Evolutionary conservation across 352 stramenopile species (phyloP), one percentile per base, ranked within the genome.

Genomic region (Achlya hypogyna): DNA sequence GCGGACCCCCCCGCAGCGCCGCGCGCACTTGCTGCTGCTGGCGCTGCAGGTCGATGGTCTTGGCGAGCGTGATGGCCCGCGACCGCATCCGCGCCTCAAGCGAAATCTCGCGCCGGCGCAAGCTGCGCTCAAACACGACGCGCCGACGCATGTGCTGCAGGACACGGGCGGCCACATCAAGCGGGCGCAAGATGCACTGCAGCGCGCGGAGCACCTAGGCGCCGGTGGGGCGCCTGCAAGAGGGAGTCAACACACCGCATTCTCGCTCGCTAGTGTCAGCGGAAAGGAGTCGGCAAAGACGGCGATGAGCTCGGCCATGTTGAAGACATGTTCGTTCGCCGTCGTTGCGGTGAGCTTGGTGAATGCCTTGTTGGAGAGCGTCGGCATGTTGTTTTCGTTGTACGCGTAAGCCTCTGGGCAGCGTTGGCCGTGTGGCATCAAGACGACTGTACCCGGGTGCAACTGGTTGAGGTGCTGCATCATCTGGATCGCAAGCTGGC

Each of bases 331-430:
- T 23, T 59, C 65, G 38, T 79, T 78, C 62, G 87, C 73, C 25
- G 72, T 78, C n/a, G 74, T 73, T 49, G 81, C 82, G 5, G 82
- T 79, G 5, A 91, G 71, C 25, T 75, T 88, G 5, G 72, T 73
- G 51, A 93, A 93, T 4, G 82, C 78, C 53, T 86, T 87, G 67
- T 89, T 93, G 56, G 81, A 83, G 32, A 93, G 67, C 49, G 81
- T 82, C 14, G 78, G 78, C 27, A 91, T 74, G 0, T 82, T 91
- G 4, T 72, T 77, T 56, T 93, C 82, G 16, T 91, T 79, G 42
- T 76, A 81, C 4, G 79, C 72, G 34, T 88, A 75, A 6, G 82
- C 82, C 25, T 79, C 79, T 87, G 60, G 8, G 20, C 18, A 31
- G 49, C 51, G 43, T 38, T 12, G 8, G 35, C 10, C 38, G 43